Base-by-base conservation (phyloP, 768 basidiomycete species). In the Phlegmacium glaucopus region DNA sequence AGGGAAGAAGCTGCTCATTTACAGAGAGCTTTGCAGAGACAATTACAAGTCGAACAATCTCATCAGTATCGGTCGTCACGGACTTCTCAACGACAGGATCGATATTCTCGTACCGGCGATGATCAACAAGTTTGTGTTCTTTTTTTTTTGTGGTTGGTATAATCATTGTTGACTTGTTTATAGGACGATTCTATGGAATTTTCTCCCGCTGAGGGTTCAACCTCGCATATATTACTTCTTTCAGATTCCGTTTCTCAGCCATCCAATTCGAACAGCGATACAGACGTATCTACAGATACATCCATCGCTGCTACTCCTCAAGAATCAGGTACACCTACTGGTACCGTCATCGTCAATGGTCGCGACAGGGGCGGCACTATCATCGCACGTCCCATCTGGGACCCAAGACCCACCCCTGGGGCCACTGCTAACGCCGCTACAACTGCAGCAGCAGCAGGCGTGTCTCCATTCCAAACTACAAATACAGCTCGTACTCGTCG, bases 341-440 rank as follows among this genome's bases (percentile, higher is more conserved):
- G 78, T 0, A 66, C 77, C n/a, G 80, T 82, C 35, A 62, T 82
- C n/a, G 71, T 83, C 18, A 73, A 77, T 5, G 70, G 68, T 36
- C 72, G 88, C 22, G 86, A 88, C 53, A 79, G 87, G 38, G 86
- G 85, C 51, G 87, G 86, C 9, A 90, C 87, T 2, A 74, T 90
- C 51, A 79, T 88, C 47, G 86, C 77, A 12, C 79, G 84, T 12
- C 75, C 81, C 0, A 59, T 75, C 18, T 85, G 83, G 83, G 82
- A 85, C 54, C 70, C 64, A 22, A 22, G 22, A 22, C 22, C 22
- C 22, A 22, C 22, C 5, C 22, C 22, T 22, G 22, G 22, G 3
- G 22, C 22, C 22, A 5, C 22, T 22, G 22, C 22, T 22, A 22
- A 22, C 22, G 3, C 22, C 22, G 5, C 22, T 22, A 22, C 22